Evolutionary conservation across 495 filamentous ascomycete species (phyloP), one percentile per base, ranked within the genome.

Genomic region (Tuber aestivum): DNA sequence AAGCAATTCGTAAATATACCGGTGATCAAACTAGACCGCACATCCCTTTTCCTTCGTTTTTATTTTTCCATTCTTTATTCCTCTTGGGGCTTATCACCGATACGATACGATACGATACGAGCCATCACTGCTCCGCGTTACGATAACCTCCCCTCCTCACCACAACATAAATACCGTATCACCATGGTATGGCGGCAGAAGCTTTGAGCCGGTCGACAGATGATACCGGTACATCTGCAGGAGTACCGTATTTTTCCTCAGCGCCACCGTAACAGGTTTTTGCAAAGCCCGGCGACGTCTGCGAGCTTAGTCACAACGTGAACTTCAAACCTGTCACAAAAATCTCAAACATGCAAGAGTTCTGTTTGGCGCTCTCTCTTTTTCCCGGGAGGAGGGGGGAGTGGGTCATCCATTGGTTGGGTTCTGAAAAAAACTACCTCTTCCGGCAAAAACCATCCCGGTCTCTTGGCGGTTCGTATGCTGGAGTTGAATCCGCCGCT

Each of bases 261-360:
- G 27, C 56, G 56, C 16, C 27, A 6, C n/a, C 4, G 14, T 35
- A 35, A 12, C 56, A 35, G 27, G 56, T 65, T 65, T 65, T 65
- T 35, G 56, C 56, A 65, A 65, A 32, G 27, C 27, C 32, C 56
- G 56, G 56, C 27, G 56, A 65, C 27, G 14, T 65, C 27, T 65
- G 56, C 56, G 56, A 65, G 56, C 56, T 65, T 65, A 65, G 56
- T 65, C 56, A 65, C 56, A 65, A 65, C 7, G 35, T 65, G 27
- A 35, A 14, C 56, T 65, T 61, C 56, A 35, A 65, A 65, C 56
- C 56, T 65, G 56, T 65, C 56, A 65, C 56, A 65, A 65, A 65
- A 65, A 65, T 65, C 56, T 65, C 56, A 65, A 65, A 65, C 56
- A 35, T 65, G 56, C 56, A 65, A 65, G 3, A 65, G 56, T 65